phyloP scores from a whole-genome alignment of 805 yeast species.

The Myxozyma neotropica region DNA sequence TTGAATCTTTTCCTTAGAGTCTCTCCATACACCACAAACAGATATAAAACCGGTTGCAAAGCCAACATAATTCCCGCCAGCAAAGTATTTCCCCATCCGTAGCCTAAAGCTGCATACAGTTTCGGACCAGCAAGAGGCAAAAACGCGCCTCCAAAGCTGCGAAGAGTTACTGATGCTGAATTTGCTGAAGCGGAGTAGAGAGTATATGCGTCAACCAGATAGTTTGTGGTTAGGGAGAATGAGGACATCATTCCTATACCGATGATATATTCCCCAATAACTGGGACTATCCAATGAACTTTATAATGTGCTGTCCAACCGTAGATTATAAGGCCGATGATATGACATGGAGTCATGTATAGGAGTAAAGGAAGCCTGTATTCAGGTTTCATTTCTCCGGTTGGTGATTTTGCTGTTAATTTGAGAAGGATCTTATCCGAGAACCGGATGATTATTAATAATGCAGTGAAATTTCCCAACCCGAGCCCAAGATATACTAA shows the following conservation, averaged over 20 bases:
- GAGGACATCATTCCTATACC: conserved; percentile 45
- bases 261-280: conserved; percentile 57
- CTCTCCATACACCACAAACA: not conserved
- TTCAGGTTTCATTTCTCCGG: conserved; percentile 47
- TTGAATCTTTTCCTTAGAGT: not conserved
- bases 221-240: conserved; percentile 44
- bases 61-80: conserved; percentile 44
- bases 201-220: conserved; percentile 48
- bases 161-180: conserved; percentile 72
- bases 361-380: conserved; percentile 51
- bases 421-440: conserved; percentile 48
- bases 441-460: conserved; percentile 48
- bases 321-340: conserved; percentile 36
- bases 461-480: conserved; percentile 49
- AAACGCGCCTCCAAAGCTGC: conserved; percentile 67
- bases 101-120: conserved; percentile 39
- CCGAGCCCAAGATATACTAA: conserved; percentile 62
- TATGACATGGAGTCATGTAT: conserved; percentile 53
- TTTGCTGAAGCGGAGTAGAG: conserved; percentile 66
- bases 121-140: conserved; percentile 65
- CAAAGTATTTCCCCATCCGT: conserved; percentile 46
- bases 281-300: conserved; percentile 56
- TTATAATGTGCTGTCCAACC: conserved; percentile 53
- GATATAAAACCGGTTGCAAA: not conserved
- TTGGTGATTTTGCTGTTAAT: conserved; percentile 48